A percentile compares a stretch with the other conserved stretches of the same genome.
phyloP scores from a whole-genome alignment of 2,329 filamentous ascomycete genomes.

The Fusarium penzigii region DNA sequence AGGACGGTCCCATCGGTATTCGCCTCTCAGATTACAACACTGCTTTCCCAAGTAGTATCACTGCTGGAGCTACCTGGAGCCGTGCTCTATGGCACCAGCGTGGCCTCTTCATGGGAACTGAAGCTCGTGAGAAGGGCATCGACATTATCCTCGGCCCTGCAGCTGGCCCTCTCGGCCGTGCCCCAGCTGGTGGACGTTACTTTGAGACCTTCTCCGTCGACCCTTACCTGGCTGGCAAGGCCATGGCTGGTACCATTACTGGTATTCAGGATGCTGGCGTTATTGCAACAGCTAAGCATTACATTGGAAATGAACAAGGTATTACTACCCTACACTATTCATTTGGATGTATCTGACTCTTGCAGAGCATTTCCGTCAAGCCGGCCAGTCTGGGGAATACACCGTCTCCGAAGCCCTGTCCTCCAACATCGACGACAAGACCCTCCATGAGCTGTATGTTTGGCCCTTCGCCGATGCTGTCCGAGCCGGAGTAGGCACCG shows the following conservation, averaged over 20 bases:
- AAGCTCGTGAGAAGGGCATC: constrained; percentile 74
- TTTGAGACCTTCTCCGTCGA: constrained; percentile 73
- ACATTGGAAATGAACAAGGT: constrained; percentile 70
- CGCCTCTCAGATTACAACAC: constrained; percentile 78
- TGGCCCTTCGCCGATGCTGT: constrained; percentile 80
- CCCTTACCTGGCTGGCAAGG: constrained; percentile 71
- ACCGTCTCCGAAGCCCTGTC: constrained; percentile 62
- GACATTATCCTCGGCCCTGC: constrained; percentile 66
- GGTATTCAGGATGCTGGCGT: constrained; percentile 83
- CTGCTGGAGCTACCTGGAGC: constrained; percentile 82
- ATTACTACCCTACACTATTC: constrained; percentile 7
- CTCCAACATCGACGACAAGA: constrained; percentile 69
- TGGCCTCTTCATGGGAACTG: constrained; percentile 52
- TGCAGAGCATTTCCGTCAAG: constrained; percentile 70
- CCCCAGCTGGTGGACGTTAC: constrained; percentile 51
- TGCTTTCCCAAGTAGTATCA: constrained; percentile 77
- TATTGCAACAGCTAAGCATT: constrained; percentile 82
- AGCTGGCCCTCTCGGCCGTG: constrained; percentile 48
- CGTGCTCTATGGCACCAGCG: constrained; percentile 62
- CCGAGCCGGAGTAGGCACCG: constrained; percentile 62
- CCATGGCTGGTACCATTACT: constrained; percentile 70
- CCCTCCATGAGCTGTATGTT: constrained; percentile 73
- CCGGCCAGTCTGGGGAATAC: constrained; percentile 57
- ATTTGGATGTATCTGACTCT: background rate
- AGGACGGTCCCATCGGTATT: constrained; percentile 82